A percentile compares a stretch with the other conserved stretches of the same genome.
Conservation (phyloP, 192 early-diverging fungal genomes). For the Diversispora eburnea region DNA sequence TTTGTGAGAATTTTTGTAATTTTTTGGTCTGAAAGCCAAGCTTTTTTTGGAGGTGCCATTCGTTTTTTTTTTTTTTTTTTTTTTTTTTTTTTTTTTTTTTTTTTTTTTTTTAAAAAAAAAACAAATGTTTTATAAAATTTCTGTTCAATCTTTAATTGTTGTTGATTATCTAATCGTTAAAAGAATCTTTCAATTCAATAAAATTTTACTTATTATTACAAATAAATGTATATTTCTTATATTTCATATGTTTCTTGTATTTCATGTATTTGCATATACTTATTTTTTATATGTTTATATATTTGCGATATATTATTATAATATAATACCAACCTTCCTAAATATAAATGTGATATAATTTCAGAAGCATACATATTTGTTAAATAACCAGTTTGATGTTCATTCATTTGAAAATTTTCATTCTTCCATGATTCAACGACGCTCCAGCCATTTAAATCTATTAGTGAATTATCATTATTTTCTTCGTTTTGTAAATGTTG, state of each 20-base stretch:
- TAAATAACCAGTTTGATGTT: conserved; percentile 17
- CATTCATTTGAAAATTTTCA: conserved; percentile 22
- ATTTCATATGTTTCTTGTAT: no score
- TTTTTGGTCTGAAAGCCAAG: conserved; percentile 9
- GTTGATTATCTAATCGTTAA: no score
- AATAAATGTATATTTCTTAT: no score
- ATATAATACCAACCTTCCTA: conserved; percentile 16
- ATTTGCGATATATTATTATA: no score
- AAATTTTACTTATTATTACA: no score
- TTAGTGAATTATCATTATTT: neutral
- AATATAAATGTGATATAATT: conserved; percentile 16
- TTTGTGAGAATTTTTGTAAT: conserved; percentile 22
- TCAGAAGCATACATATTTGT: conserved; percentile 6
- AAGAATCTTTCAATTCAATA: no score
- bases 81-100: no score
- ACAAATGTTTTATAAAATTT: neutral
- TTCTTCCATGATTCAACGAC: conserved; percentile 4
- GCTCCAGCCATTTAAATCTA: neutral
- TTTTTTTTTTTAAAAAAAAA: neutral
- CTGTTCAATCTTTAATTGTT: neutral
- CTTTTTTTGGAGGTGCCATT: conserved; percentile 11
- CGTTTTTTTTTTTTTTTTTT: neutral
- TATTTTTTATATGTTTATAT: no score
- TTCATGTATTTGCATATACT: no score
- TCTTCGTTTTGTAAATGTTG: no score